phyloP scores from a whole-genome alignment of 257 asterid species.

The Penstemon barbatus region DNA sequence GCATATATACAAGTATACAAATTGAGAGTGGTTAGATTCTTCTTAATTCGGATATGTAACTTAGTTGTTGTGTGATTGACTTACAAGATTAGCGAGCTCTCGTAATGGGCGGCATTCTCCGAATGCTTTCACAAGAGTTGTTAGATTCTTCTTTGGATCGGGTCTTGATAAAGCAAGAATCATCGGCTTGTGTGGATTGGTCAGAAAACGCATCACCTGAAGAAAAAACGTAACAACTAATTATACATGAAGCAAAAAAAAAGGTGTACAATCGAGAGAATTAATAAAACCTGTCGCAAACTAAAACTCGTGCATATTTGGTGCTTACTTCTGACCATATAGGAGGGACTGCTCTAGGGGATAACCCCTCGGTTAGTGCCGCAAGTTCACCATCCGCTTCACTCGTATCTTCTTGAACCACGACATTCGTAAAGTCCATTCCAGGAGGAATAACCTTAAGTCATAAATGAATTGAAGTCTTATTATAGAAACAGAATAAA shows the following conservation, averaged over 20 bases:
- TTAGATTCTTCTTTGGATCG: constrained; percentile 78
- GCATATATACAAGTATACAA: constrained; percentile 17
- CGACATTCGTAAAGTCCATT: constrained; percentile 81
- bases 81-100: constrained; percentile 88
- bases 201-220: constrained; percentile 77
- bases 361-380: constrained; percentile 52
- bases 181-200: constrained; percentile 92
- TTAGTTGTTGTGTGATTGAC: constrained; percentile 14
- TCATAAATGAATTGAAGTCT: no score
- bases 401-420: constrained; percentile 57
- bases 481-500: no score
- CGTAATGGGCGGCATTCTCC: constrained; percentile 81
- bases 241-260: background rate
- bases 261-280: background rate
- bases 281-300: background rate
- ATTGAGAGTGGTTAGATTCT: background rate
- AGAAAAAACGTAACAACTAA: background rate
- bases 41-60: background rate
- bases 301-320: background rate
- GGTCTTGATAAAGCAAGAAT: constrained; percentile 84
- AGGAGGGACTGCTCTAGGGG: constrained; percentile 70
- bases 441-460: constrained; percentile 84
- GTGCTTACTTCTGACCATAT: constrained; percentile 77
- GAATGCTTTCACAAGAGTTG: constrained; percentile 75
- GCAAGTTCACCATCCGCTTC: constrained; percentile 67